Evolutionary conservation across 2,329 filamentous ascomycete species (phyloP).

Genomic region (Neurospora sp.): DNA sequence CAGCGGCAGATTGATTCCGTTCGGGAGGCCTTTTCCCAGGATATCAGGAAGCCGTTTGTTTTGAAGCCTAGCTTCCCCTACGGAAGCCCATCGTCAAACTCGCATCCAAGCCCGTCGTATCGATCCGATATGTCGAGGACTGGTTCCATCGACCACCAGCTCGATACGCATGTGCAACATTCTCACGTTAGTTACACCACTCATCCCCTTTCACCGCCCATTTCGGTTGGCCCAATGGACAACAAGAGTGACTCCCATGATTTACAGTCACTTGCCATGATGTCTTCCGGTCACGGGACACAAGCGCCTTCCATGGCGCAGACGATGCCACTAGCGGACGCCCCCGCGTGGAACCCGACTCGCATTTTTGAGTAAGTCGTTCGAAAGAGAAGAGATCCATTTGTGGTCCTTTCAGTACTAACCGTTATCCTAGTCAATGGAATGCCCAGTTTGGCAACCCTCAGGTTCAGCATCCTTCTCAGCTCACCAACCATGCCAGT

Average conservation of each 20-base stretch:
- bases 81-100: conserved; percentile 61
- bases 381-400: background rate
- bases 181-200: conserved; percentile 56
- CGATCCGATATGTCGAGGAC: conserved; percentile 35
- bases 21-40: conserved; percentile 82
- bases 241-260: conserved; percentile 63
- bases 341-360: conserved; percentile 70
- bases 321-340: conserved; percentile 51
- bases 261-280: conserved; percentile 62
- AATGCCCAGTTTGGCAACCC: conserved; percentile 84
- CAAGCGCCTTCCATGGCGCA: conserved; percentile 42
- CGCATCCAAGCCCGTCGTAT: conserved; percentile 50
- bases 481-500: conserved; percentile 34
- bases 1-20: conserved; percentile 83
- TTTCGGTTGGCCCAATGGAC: conserved; percentile 62
- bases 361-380: conserved; percentile 77
- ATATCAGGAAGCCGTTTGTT: conserved; percentile 75
- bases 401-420: conserved; percentile 12
- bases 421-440: conserved; percentile 62
- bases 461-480: conserved; percentile 34
- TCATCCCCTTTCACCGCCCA: conserved; percentile 71
- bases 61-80: conserved; percentile 82
- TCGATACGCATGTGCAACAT: conserved; percentile 42
- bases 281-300: conserved; percentile 47
- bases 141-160: conserved; percentile 42